Percentiles rank a stretch among this genome's conserved stretches.
These are phyloP conservation scores for Mucor sp. DNA, from an alignment of 371 early-diverging fungal genomes.

Conservation along the genomic window DNA sequence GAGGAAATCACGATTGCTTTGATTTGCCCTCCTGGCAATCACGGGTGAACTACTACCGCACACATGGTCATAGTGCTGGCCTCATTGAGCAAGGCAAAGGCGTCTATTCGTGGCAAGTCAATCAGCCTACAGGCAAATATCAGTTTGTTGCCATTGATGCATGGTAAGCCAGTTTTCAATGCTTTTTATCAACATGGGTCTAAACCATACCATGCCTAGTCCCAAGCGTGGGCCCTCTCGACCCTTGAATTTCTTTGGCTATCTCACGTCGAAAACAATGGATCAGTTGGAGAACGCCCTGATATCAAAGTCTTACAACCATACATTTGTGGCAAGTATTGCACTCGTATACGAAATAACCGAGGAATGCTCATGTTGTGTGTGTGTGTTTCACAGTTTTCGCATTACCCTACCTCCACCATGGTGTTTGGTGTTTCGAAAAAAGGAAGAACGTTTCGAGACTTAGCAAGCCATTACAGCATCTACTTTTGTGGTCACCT, in stretches of 20 bases:
- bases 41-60: slow-evolving; percentile 63
- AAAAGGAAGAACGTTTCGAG: slow-evolving; percentile 60
- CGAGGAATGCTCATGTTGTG: background rate
- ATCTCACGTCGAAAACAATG: slow-evolving; percentile 76
- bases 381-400: slow-evolving; percentile 40
- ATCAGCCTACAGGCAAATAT: slow-evolving; percentile 71
- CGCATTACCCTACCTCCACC: slow-evolving; percentile 87
- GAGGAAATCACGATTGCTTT: slow-evolving; percentile 90
- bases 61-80: slow-evolving; percentile 54
- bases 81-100: slow-evolving; percentile 53
- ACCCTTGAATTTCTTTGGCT: slow-evolving; percentile 92
- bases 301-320: slow-evolving; percentile 51
- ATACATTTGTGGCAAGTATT: slow-evolving; percentile 65
- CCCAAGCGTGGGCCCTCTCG: slow-evolving; percentile 79
- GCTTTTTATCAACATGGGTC: background rate
- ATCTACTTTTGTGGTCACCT: slow-evolving; percentile 88
- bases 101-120: slow-evolving; percentile 59
- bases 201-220: slow-evolving; percentile 22
- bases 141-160: slow-evolving; percentile 86
- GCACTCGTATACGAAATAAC: background rate
- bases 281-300: slow-evolving; percentile 58
- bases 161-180: slow-evolving; percentile 51
- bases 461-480: slow-evolving; percentile 64
- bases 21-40: slow-evolving; percentile 70
- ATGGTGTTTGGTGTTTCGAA: slow-evolving; percentile 72